Base-by-base conservation (phyloP, 345 rosid species). In the Eucalyptus pumila region DNA sequence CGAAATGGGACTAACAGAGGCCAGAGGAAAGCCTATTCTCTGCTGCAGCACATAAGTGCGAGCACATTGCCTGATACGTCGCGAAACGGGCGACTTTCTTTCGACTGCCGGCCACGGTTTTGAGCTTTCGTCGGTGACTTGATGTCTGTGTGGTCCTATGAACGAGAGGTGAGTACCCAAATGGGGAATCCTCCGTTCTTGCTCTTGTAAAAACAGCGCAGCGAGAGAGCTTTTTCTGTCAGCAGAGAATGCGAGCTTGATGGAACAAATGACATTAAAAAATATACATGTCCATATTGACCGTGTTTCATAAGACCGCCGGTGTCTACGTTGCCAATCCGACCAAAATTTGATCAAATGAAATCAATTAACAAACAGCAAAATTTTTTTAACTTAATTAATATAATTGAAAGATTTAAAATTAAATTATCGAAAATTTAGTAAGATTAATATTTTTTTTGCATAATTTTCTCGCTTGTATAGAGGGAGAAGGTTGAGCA, bases 11-110 rank as follows among this genome's bases (percentile, higher is more conserved):
- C 96, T 15, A 94, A 86, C 88, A 89, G 96, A 90, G 96, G 93
- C 13, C 94, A 93, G 86, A 94, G 97, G 81, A 95, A 95, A 91
- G 97, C 97, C 49, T 93, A 91, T 89, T 91, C 94, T 51, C 92
- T 95, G 37, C 86, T 94, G 92, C 95, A 92, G 86, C 96, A 92
- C 72, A 94, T 17, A 93, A 93, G 95, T 91, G 94, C 76, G 95
- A 93, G 86, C 96, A 94, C 88, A 92, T 94, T 56, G 92, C 94
- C 44, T 93, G 90, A 91, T 34, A 32, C 80, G 65, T 17, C 52
- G 14, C 45, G 3, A 58, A 8, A 69, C 5, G 80, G 16, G 44
- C 42, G 80, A 5, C 42, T 32, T 69, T 34, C 80, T 69, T 32
- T 69, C 12, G 42, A 69, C 80, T 16, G 42, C 80, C 11, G 7